Evolutionary conservation across 1,139 yeast species (phyloP).

Genomic region (Hansenula sp.): DNA sequence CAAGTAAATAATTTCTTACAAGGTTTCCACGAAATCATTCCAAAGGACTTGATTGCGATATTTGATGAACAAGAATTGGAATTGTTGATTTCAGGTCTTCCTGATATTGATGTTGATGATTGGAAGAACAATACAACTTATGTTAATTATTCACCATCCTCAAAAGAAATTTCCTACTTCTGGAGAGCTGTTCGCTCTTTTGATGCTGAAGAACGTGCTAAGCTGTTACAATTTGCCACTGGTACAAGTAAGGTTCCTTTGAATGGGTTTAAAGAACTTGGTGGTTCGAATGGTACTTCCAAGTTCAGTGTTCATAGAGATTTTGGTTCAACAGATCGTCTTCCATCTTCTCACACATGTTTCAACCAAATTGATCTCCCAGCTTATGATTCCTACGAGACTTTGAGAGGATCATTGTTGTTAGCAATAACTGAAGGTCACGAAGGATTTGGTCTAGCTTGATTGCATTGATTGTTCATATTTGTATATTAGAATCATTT

Average conservation of each 20-base stretch:
- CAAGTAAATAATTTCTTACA: constrained; percentile 82
- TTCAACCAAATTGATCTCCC: constrained; percentile 95
- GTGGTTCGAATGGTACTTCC: constrained; percentile 84
- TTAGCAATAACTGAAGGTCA: constrained; percentile 92
- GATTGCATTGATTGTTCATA: not conserved
- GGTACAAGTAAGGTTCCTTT: constrained; percentile 97
- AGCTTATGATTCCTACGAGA: constrained; percentile 85
- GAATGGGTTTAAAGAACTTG: constrained; percentile 86
- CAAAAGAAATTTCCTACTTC: constrained; percentile 92
- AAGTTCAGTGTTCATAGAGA: constrained; percentile 90
- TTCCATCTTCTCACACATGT: constrained; percentile 96
- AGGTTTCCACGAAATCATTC: constrained; percentile 90
- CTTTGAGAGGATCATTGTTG: constrained; percentile 73
- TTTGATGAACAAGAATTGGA: constrained; percentile 97
- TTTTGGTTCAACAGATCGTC: constrained; percentile 77
- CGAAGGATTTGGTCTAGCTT: constrained; percentile 78
- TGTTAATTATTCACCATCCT: constrained; percentile 77
- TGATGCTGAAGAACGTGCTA: constrained; percentile 92
- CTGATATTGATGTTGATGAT: constrained; percentile 92
- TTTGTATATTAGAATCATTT: not conserved
- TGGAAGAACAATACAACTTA: constrained; percentile 89
- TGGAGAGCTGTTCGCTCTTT: constrained; percentile 98
- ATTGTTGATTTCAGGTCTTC: constrained; percentile 86
- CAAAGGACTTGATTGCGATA: constrained; percentile 79
- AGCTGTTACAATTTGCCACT: constrained; percentile 89